Evolutionary conservation across 2,329 filamentous ascomycete genomes (phyloP), one percentile per base, ranked within the genome.

Genomic region (Bisporella sp.): DNA sequence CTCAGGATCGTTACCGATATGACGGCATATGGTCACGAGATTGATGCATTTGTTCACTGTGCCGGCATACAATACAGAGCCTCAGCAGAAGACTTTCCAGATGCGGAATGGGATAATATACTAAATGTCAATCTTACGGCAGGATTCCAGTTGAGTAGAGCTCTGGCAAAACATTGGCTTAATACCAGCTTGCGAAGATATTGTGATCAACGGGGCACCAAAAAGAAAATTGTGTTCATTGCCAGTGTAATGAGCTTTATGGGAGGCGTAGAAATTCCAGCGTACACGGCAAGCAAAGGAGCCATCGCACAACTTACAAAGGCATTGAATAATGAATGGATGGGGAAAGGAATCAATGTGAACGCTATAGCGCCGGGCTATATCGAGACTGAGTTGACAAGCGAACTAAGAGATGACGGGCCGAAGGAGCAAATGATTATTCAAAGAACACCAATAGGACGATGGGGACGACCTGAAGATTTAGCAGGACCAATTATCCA

Each of bases 291-390:
- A 7, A 55, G 50, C 44, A 57, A 57, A 49, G 53, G 50, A 3
- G 61, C 55, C 1, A 61, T 67, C 6, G 65, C 63, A 8, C 64
- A 53, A 6, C 69, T 95, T 54, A 95, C 89, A 47, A 95, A 93
- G 71, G 84, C 84, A 33, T 74, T 95, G 53, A 82, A 82, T 49
- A 95, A 95, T 65, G 87, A 93, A 71, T 95, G 89, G 89, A 81
- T 83, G 0, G 66, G 72, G 28, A 76, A 80, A 62, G 88, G 89
- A 3, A 76, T 95, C 57, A 87, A 78, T 3, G 88, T 95, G 44
- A 95, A 95, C 65, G 86, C 85, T 11, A 87, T 95, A 61, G 88
- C 89, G 2, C 89, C 89, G 0, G 89, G 89, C 0, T 95, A 95
- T 66, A 86, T 95, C 60, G 85, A 79, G 43, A 95, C 89, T 11